Evolutionary conservation across 441 rosid genomes (phyloP), one percentile per base, ranked within the genome.

Genomic region (Euphorbia schlechtendalii): DNA sequence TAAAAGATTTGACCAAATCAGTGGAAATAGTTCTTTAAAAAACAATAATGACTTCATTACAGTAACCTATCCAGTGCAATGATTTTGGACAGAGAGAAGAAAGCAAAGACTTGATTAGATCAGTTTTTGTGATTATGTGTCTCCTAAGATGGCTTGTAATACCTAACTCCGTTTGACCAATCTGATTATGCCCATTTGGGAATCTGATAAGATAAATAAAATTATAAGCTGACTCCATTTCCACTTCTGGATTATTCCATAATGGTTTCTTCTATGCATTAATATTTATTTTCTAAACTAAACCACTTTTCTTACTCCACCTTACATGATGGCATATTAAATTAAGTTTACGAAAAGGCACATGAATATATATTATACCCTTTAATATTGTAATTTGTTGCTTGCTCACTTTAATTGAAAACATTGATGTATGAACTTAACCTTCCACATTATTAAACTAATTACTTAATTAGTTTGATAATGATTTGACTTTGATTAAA

Each of bases 401-500:
- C 73, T 64, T 38, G 65, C 51, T 71, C 61, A 65, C 68, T 66
- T 80, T 65, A 70, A 20, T 58, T 67, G 41, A 40, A 24, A 40
- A 62, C 15, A 52, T 22, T 63, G 67, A 49, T 66, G 49, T 55
- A 69, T 76, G 75, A 71, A 74, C 82, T 67, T 71, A 69, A 67
- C 65, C 64, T 76, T 72, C 76, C 72, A 54, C 74, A 54, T 52
- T 49, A 70, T 43, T 65, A 14, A 64, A 56, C 20, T 59, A 71
- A 72, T 32, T 69, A 57, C 53, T 70, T 61, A 49, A 71, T 75
- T 57, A 60, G 52, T 60, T 69, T 75, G 78, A 77, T 48, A 32
- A 68, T 56, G 80, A 81, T 78, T 77, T 65, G 70, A 70, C 69
- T 71, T 64, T 76, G 70, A 70, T 69, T 69, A 69, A 71, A 69